Base-by-base conservation (phyloP, 495 filamentous ascomycete species). In the Podospora australis region DNA sequence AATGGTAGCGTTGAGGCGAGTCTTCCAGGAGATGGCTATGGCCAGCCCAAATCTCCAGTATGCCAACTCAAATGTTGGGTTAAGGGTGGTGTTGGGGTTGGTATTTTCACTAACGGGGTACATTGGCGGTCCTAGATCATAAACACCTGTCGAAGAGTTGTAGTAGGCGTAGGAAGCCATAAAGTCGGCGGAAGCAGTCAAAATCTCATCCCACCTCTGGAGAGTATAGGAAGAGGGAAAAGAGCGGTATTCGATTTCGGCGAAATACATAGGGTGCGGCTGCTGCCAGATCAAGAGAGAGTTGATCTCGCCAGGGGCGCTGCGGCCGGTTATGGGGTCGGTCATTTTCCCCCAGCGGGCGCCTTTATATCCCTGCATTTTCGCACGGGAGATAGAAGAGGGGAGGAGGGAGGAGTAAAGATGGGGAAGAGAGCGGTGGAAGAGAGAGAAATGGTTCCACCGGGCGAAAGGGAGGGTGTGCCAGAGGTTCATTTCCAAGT, bases 301-400 rank as follows among this genome's bases (percentile, higher is more conserved):
- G 56, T 79, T 78, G 53, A 79, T 79, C 50, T 78, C 73, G 13
- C 75, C 78, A 6, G 78, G 78, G 9, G 77, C 75, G 32, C 66
- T 70, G 43, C 75, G 61, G 39, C 78, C 77, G 3, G 70, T 70
- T 0, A 36, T 3, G 32, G 77, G 71, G 54, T 79, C 78, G 6
- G 69, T 78, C 76, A 79, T 79, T 58, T 81, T 81, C 6, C 78
- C 75, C 70, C 74, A 73, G 44, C 75, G 68, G 7, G 76, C 73
- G 3, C 77, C 78, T 2, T 52, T 48, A 52, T 80, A 81, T 10
- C 77, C 75, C 49, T 78, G 75, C 0, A 49, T 38, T 6, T 45
- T 28, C 1, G 78, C 77, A 29, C 78, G 68, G 6, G 68, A 63
- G 8, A 68, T 48, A 2, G 70, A 71, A 0, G 70, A 70, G 5